Conservation (phyloP, 129 eudicot species). For the Rutidosis leptorrhynchoides region DNA sequence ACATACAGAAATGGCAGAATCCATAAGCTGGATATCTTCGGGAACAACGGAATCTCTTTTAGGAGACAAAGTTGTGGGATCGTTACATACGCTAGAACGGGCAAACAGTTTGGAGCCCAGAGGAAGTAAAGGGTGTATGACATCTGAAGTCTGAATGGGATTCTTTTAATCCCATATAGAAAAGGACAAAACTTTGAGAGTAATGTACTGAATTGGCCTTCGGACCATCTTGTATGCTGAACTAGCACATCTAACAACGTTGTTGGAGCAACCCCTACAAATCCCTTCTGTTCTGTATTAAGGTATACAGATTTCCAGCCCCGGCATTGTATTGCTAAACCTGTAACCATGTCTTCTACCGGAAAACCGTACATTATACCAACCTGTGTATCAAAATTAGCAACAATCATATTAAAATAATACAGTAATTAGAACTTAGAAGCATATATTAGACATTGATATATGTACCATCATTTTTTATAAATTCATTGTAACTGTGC, state of each 20-base stretch:
- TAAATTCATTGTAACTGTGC: no score
- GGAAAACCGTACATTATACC: constrained; percentile 17
- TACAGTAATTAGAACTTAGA: background rate
- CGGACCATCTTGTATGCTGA: constrained; percentile 24
- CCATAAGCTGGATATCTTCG: constrained; percentile 15
- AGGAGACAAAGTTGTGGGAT: constrained; percentile 17
- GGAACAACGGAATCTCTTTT: constrained; percentile 14
- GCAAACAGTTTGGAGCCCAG: constrained; percentile 18
- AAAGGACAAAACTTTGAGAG: constrained; percentile 20
- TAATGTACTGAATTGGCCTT: constrained; percentile 20
- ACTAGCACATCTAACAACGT: constrained; percentile 11
- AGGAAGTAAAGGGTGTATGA: constrained; percentile 21
- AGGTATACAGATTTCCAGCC: constrained; percentile 22
- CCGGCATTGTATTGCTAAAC: constrained; percentile 20
- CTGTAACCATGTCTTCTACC: constrained; percentile 18
- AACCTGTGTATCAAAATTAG: background rate
- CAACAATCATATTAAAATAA: background rate
- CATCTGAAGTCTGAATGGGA: constrained; percentile 18
- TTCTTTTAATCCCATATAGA: constrained; percentile 6
- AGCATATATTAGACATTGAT: no score
- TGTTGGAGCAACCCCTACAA: constrained; percentile 20
- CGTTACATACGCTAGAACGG: background rate
- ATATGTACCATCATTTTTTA: no score
- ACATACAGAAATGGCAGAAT: constrained; percentile 17
- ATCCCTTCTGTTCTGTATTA: constrained; percentile 19